Conservation (phyloP, 805 yeast genomes). For the Isabelozyma heimii region DNA sequence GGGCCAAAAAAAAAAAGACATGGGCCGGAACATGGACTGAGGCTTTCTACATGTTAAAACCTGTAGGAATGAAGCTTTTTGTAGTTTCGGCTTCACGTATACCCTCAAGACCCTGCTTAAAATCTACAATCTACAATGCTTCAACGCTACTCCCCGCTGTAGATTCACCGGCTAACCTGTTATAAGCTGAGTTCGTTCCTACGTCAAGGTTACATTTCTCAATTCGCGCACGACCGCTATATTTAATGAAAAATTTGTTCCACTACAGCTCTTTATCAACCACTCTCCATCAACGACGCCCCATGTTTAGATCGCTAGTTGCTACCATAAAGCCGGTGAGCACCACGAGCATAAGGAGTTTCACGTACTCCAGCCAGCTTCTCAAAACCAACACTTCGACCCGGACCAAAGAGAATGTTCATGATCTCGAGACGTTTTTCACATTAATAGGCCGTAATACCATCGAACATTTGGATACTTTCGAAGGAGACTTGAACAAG, state of each 20-base stretch:
- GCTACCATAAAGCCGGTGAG: background rate
- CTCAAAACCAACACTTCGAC: constrained; percentile 53
- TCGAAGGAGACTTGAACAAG: constrained; percentile 58
- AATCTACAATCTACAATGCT: too few species aligned
- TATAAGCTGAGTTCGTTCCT: too few species aligned
- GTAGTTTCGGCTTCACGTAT: too few species aligned
- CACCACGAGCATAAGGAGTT: background rate
- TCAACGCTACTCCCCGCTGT: too few species aligned
- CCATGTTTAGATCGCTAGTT: background rate
- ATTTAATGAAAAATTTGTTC: background rate
- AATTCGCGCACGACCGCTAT: background rate
- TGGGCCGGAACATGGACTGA: too few species aligned
- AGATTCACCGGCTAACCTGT: too few species aligned
- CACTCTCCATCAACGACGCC: background rate
- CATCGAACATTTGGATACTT: constrained; percentile 61
- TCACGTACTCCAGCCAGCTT: constrained; percentile 2
- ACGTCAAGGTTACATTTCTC: too few species aligned
- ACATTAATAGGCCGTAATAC: constrained; percentile 75
- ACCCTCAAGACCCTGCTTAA: too few species aligned
- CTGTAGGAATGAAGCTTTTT: too few species aligned
- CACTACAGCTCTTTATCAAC: background rate
- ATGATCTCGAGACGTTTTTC: constrained; percentile 71
- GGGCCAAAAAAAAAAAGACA: too few species aligned
- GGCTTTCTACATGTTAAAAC: too few species aligned
- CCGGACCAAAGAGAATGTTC: constrained; percentile 42